phyloP scores from a whole-genome alignment of 2,329 filamentous ascomycete genomes.

The Cryoendolithus antarcticus region DNA sequence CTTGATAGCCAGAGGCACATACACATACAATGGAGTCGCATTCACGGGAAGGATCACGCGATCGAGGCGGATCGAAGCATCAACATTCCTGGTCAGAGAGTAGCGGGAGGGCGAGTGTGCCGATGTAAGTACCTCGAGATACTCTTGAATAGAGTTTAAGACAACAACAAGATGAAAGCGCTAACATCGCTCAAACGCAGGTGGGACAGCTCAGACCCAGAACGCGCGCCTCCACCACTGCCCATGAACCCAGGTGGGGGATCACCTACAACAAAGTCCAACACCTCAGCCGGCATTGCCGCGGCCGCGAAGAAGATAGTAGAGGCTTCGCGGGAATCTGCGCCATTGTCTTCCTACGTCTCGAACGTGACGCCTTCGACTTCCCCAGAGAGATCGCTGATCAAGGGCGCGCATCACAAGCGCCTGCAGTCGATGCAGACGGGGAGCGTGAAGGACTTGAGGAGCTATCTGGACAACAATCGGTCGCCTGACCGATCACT shows the following conservation, averaged over 20 bases:
- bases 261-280: constrained; percentile 47
- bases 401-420: constrained; percentile 59
- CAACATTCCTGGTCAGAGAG: constrained; percentile 64
- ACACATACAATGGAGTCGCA: constrained; percentile 44
- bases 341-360: constrained; percentile 52
- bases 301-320: constrained; percentile 77
- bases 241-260: constrained; percentile 81
- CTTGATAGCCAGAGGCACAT: constrained; percentile 1
- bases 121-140: constrained; percentile 19
- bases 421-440: constrained; percentile 82
- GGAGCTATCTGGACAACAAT: constrained; percentile 64
- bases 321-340: constrained; percentile 68
- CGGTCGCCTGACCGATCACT: constrained; percentile 39
- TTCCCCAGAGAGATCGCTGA: constrained; percentile 57
- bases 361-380: constrained; percentile 46
- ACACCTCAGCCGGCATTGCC: constrained; percentile 78
- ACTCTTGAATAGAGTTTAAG: background rate
- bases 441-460: constrained; percentile 65
- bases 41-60: constrained; percentile 52
- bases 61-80: constrained; percentile 53
- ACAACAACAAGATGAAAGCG: constrained; percentile 1
- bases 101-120: constrained; percentile 42
- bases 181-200: constrained; percentile 40
- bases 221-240: constrained; percentile 81
- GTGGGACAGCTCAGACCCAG: constrained; percentile 98